phyloP scores from a whole-genome alignment of 176 grass and related monocot genomes.

The Rhynchospora pubera region DNA sequence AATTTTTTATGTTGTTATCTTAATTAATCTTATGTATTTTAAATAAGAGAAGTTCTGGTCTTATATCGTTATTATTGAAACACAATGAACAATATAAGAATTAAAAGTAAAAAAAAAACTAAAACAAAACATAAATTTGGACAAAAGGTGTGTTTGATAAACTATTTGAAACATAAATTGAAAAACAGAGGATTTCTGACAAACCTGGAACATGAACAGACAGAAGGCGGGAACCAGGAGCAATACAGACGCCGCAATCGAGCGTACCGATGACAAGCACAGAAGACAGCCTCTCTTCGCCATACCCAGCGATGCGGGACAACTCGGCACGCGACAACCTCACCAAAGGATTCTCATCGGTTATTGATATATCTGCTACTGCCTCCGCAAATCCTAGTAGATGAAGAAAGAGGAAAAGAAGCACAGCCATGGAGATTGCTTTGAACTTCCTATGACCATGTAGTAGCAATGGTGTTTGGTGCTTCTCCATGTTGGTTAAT shows the following conservation, averaged over 20 bases:
- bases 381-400: neutral
- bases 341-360: conserved; percentile 34
- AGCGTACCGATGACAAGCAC: conserved; percentile 58
- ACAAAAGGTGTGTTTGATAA: neutral
- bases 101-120: neutral
- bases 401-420: neutral
- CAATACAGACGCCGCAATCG: conserved; percentile 42
- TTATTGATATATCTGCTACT: neutral
- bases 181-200: neutral
- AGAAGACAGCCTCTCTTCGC: conserved; percentile 56
- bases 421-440: neutral
- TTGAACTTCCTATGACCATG: neutral
- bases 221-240: conserved; percentile 30
- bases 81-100: neutral
- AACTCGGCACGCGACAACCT: conserved; percentile 51
- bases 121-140: neutral
- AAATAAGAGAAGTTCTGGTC: neutral
- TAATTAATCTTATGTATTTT: neutral
- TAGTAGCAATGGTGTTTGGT: neutral
- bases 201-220: conserved; percentile 47
- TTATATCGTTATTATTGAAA: neutral
- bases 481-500: neutral
- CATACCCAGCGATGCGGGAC: conserved; percentile 52
- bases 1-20: too few species aligned
- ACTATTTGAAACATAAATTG: too few species aligned